phyloP scores from a whole-genome alignment of 2,329 filamentous ascomycete genomes.

The Tolypocladium album region DNA sequence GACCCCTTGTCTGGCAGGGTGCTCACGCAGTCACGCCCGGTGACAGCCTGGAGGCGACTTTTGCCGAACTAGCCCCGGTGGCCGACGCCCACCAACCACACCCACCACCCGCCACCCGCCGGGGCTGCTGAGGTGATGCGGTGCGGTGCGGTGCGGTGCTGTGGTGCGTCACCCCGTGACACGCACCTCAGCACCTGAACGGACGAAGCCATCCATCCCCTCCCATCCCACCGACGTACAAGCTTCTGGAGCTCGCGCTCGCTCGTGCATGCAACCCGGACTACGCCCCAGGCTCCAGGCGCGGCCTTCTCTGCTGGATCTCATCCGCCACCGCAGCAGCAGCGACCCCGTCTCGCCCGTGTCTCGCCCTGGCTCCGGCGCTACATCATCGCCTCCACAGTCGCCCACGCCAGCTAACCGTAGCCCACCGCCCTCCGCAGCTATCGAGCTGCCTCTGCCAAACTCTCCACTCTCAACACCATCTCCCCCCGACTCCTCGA shows the following conservation, averaged over 20 bases:
- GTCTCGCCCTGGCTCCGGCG: slow-evolving; percentile 5
- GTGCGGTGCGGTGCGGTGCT: not conserved
- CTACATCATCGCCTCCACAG: slow-evolving; percentile 24
- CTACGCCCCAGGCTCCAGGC: slow-evolving; percentile 38
- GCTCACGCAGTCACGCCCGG: too few relatives aligned
- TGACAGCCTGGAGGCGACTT: not conserved
- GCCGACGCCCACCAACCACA: too few relatives aligned
- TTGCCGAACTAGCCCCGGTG: not conserved
- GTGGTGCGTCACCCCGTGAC: not conserved
- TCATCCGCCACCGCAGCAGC: slow-evolving; percentile 27
- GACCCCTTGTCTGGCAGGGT: too few relatives aligned
- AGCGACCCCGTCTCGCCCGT: slow-evolving; percentile 11
- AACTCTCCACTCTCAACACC: slow-evolving; percentile 29
- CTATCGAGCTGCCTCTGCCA: slow-evolving; percentile 27
- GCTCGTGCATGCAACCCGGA: slow-evolving; percentile 38
- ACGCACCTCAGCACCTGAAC: not conserved
- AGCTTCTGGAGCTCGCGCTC: not conserved
- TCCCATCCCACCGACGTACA: not conserved
- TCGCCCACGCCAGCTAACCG: slow-evolving; percentile 2
- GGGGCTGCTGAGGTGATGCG: not conserved
- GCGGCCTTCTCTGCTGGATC: slow-evolving; percentile 42
- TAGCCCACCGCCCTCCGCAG: slow-evolving; percentile 10
- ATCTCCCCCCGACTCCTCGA: slow-evolving; percentile 17
- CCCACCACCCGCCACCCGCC: not conserved
- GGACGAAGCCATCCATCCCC: not conserved